A percentile compares a stretch with the other conserved stretches of the same genome.
phyloP scores from a whole-genome alignment of 805 yeast species.

The Ogataea trehaloabstinens region DNA sequence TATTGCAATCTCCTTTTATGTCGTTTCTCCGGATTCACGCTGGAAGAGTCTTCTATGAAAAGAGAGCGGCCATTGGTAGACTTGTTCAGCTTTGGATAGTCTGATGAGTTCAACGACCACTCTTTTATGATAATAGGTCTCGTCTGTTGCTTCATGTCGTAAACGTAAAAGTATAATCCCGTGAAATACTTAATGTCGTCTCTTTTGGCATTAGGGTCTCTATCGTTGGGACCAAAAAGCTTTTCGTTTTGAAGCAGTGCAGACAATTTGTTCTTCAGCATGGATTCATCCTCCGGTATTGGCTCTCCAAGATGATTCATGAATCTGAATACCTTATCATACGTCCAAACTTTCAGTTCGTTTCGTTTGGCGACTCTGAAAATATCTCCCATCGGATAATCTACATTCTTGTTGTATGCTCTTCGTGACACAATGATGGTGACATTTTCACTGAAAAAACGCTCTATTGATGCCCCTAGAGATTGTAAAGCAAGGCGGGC shows the following conservation, averaged over 20 bases:
- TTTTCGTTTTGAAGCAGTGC: slow-evolving; percentile 81
- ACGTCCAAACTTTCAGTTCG: slow-evolving; percentile 81
- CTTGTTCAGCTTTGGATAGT: slow-evolving; percentile 56
- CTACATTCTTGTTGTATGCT: slow-evolving; percentile 37
- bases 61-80: slow-evolving; percentile 80
- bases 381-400: slow-evolving; percentile 57
- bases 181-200: slow-evolving; percentile 84
- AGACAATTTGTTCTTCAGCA: slow-evolving; percentile 37
- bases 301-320: slow-evolving; percentile 58
- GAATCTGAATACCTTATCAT: slow-evolving; percentile 80
- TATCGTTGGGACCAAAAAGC: slow-evolving; percentile 79
- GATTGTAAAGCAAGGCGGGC: slow-evolving; percentile 36
- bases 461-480: slow-evolving; percentile 56
- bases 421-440: slow-evolving; percentile 81
- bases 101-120: slow-evolving; percentile 53
- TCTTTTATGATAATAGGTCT: slow-evolving; percentile 83
- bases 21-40: slow-evolving; percentile 23
- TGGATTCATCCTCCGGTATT: slow-evolving; percentile 24
- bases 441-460: slow-evolving; percentile 58
- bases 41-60: slow-evolving; percentile 57
- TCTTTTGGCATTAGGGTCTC: slow-evolving; percentile 81
- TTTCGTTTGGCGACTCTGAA: slow-evolving; percentile 58
- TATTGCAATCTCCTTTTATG: slow-evolving; percentile 31
- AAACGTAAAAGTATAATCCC: slow-evolving; percentile 70
- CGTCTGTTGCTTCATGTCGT: slow-evolving; percentile 72